Evolutionary conservation across 257 asterid genomes (phyloP).

Genomic region (Euphrasia confusa): DNA sequence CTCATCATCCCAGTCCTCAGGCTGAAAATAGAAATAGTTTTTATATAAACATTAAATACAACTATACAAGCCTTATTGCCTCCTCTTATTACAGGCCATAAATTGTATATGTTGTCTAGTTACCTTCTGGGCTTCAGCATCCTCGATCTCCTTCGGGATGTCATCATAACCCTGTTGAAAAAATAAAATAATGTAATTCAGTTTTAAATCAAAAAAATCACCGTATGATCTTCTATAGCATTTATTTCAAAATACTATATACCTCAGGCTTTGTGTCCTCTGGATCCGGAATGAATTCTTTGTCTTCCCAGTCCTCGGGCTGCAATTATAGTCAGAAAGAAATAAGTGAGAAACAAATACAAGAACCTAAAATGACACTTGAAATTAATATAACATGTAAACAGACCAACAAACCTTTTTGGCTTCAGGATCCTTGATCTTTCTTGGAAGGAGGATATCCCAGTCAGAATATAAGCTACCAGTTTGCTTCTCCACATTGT

Average conservation of each 20-base stretch:
- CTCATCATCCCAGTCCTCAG: slow-evolving; percentile 93
- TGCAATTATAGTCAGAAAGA: slow-evolving; percentile 24
- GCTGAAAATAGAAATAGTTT: slow-evolving; percentile 37
- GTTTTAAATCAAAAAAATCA: neutral
- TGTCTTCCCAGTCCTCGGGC: slow-evolving; percentile 98
- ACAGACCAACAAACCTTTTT: slow-evolving; percentile 46
- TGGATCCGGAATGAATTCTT: slow-evolving; percentile 78
- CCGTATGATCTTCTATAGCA: neutral
- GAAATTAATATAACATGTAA: neutral
- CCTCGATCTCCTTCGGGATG: slow-evolving; percentile 71
- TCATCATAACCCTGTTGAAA: slow-evolving; percentile 75
- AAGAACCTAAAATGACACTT: neutral
- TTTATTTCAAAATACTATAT: neutral
- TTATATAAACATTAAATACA: neutral
- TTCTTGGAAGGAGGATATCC: slow-evolving; percentile 78
- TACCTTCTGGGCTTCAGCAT: slow-evolving; percentile 85
- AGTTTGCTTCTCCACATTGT: slow-evolving; percentile 78
- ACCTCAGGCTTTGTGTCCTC: slow-evolving; percentile 96
- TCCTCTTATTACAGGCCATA: neutral
- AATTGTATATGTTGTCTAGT: neutral
- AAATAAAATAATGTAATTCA: neutral
- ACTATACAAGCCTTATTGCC: neutral
- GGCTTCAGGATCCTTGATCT: slow-evolving; percentile 86
- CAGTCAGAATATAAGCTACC: slow-evolving; percentile 86
- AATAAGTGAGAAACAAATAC: neutral